Conservation (phyloP, 441 rosid species). For the Syzygium syzygioides region DNA sequence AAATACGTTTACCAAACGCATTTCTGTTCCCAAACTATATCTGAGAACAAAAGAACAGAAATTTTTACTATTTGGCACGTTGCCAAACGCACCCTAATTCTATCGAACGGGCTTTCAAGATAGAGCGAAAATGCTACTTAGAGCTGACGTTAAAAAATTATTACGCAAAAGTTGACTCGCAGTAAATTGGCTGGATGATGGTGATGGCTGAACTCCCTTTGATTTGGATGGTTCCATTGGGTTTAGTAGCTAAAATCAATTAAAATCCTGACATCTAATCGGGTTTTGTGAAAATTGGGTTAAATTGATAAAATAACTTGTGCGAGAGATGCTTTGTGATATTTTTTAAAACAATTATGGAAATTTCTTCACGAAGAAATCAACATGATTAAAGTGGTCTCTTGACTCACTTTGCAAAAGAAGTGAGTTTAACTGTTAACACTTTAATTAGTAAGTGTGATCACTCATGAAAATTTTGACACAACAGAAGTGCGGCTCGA, state of each 20-base stretch:
- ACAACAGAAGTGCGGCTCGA: not conserved
- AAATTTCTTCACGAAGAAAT: not conserved
- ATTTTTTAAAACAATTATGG: not conserved
- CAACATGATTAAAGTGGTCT: not conserved
- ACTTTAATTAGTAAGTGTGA: not conserved
- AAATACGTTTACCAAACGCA: no score
- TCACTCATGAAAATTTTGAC: not conserved
- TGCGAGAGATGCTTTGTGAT: not conserved
- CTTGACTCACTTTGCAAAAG: not conserved
- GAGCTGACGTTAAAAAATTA: not conserved
- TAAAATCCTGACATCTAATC: not conserved
- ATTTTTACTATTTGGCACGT: no score
- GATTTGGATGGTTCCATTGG: not conserved
- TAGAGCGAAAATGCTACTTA: not conserved
- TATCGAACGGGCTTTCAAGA: not conserved
- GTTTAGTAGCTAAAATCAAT: not conserved
- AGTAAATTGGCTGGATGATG: not conserved
- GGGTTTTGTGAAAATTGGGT: not conserved
- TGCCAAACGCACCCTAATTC: no score
- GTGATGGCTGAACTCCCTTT: not conserved
- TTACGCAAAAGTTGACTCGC: not conserved
- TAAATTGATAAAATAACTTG: not conserved
- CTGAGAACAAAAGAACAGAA: no score
- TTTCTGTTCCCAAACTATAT: no score
- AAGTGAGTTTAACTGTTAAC: not conserved